phyloP scores from a whole-genome alignment of 768 basidiomycete species.

The Leucocoprinus leucothites region DNA sequence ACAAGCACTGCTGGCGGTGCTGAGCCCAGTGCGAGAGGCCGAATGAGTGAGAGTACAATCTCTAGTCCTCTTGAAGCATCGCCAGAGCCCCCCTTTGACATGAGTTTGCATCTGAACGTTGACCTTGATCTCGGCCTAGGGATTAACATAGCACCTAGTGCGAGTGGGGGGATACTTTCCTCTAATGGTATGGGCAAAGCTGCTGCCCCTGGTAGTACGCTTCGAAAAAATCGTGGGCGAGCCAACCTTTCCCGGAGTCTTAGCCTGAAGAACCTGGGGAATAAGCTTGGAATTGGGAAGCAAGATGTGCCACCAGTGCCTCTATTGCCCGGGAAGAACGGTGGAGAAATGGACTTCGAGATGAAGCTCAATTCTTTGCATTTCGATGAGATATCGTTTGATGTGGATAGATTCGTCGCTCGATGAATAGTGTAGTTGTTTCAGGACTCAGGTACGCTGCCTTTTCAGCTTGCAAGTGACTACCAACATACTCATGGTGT shows the following conservation, averaged over 20 bases:
- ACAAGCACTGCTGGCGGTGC: background rate
- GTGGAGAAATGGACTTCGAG: conserved; percentile 50
- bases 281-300: conserved; percentile 4
- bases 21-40: background rate
- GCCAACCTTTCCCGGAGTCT: conserved; percentile 5
- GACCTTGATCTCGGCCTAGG: conserved; percentile 10
- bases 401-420: conserved; percentile 49
- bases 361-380: conserved; percentile 72
- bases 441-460: background rate
- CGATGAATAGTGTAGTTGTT: background rate
- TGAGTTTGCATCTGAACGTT: background rate
- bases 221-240: background rate
- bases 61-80: background rate
- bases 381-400: conserved; percentile 69
- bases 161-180: conserved; percentile 1
- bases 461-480: too few species aligned
- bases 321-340: conserved; percentile 14
- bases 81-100: background rate
- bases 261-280: conserved; percentile 9
- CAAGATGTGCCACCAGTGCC: conserved; percentile 2
- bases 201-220: background rate
- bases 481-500: too few species aligned
- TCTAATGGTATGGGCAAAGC: background rate
- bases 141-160: conserved; percentile 4
- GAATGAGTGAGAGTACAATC: background rate